Percentiles rank a stretch among this genome's conserved stretches.
Conservation (phyloP, 768 basidiomycete species). For the Phylloporus sp. region DNA sequence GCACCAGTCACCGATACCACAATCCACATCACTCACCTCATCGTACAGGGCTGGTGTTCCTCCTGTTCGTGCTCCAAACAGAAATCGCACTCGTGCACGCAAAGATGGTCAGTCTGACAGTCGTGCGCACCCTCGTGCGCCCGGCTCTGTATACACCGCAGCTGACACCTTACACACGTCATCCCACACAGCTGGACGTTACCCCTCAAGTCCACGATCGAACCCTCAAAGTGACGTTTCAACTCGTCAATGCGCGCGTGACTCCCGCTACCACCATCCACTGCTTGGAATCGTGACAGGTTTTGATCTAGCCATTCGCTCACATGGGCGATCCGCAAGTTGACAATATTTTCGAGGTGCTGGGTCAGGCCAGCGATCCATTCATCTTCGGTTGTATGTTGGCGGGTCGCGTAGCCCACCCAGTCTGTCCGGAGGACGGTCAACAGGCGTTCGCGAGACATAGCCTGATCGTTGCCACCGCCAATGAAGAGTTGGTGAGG, state of each 20-base stretch:
- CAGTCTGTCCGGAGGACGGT: slow-evolving; percentile 15
- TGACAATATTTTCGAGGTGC: slow-evolving; percentile 37
- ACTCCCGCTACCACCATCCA: neutral
- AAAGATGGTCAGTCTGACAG: slow-evolving; percentile 48
- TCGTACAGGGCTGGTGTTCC: slow-evolving; percentile 37
- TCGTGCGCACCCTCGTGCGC: slow-evolving; percentile 45
- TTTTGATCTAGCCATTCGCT: slow-evolving; percentile 49
- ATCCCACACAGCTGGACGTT: slow-evolving; percentile 46
- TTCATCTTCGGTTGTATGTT: slow-evolving; percentile 19
- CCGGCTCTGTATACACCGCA: slow-evolving; percentile 43
- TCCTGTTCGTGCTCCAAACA: slow-evolving; percentile 26
- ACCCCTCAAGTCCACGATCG: slow-evolving; percentile 41
- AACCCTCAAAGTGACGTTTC: slow-evolving; percentile 38
- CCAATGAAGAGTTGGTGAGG: slow-evolving; percentile 33
- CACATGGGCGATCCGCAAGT: slow-evolving; percentile 44
- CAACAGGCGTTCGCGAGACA: slow-evolving; percentile 13
- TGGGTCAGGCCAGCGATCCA: slow-evolving; percentile 38
- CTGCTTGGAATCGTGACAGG: slow-evolving; percentile 40
- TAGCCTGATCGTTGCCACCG: slow-evolving; percentile 12
- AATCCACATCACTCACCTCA: slow-evolving; percentile 36
- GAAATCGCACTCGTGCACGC: slow-evolving; percentile 42
- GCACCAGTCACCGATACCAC: neutral
- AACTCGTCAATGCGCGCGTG: slow-evolving; percentile 44
- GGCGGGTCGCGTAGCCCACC: slow-evolving; percentile 17
- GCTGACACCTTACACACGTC: slow-evolving; percentile 44